Conservation (phyloP, 177 flowering plant species). For the Tripterygium wilfordii region DNA sequence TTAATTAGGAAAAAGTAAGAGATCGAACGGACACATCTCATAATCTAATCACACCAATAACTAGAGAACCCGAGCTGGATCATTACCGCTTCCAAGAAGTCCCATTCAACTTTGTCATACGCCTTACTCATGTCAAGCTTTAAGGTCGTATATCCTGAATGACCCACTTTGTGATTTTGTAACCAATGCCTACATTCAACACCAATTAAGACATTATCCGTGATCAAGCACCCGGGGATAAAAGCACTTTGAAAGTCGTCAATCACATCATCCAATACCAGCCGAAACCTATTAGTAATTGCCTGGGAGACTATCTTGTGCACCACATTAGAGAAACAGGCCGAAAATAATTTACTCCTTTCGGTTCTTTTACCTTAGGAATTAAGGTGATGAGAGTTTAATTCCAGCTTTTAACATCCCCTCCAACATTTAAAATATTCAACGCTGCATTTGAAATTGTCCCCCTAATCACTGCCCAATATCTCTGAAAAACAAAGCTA, state of each 20-base stretch:
- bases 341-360: too few relatives aligned
- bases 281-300: background rate
- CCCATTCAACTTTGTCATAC: constrained; percentile 6
- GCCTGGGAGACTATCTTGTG: background rate
- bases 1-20: background rate
- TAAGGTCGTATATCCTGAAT: background rate
- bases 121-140: constrained; percentile 9
- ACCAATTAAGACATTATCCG: background rate
- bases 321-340: too few relatives aligned
- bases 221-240: background rate
- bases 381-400: too few relatives aligned
- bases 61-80: background rate
- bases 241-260: background rate
- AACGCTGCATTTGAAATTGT: too few relatives aligned
- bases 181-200: background rate
- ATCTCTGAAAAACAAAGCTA: background rate
- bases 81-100: background rate
- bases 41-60: background rate
- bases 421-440: too few relatives aligned
- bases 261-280: background rate
- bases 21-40: background rate
- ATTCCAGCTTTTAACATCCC: too few relatives aligned
- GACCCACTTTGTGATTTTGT: background rate
- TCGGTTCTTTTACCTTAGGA: too few relatives aligned
- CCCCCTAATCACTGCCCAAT: background rate